These are phyloP conservation scores for Diplodia mutila DNA, from an alignment of 2,329 filamentous ascomycete genomes.

Conservation along the genomic window DNA sequence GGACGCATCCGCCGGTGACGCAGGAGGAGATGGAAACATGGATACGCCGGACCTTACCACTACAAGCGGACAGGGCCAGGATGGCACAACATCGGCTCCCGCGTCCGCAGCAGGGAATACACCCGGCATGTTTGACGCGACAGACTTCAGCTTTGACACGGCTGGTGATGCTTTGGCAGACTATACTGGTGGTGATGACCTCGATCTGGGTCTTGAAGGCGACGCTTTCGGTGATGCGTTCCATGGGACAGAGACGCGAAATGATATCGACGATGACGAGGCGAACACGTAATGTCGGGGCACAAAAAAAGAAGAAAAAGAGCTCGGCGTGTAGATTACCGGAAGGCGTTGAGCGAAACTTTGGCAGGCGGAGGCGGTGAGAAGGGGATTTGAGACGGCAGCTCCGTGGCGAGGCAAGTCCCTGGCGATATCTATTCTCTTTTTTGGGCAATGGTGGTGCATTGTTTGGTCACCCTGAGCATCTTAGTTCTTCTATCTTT, in stretches of 20 bases:
- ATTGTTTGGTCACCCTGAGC: slow-evolving; percentile 1
- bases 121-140: slow-evolving; percentile 43
- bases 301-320: not conserved
- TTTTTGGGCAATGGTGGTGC: slow-evolving; percentile 12
- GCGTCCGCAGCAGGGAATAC: slow-evolving; percentile 34
- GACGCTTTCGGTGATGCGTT: slow-evolving; percentile 48
- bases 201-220: slow-evolving; percentile 44
- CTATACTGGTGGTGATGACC: slow-evolving; percentile 41
- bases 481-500: not conserved
- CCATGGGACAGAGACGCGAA: slow-evolving; percentile 42
- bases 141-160: slow-evolving; percentile 44
- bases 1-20: slow-evolving; percentile 29
- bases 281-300: not conserved
- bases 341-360: not conserved
- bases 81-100: slow-evolving; percentile 11
- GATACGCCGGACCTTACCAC: not conserved
- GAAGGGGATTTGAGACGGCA: not conserved
- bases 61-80: not conserved
- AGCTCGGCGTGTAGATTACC: not conserved
- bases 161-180: slow-evolving; percentile 46
- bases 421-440: slow-evolving; percentile 4
- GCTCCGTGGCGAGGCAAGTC: not conserved
- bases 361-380: not conserved
- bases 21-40: not conserved
- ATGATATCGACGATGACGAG: slow-evolving; percentile 16